Base-by-base conservation (phyloP, 495 filamentous ascomycete genomes). In the Clavariopsis aquatica region DNA sequence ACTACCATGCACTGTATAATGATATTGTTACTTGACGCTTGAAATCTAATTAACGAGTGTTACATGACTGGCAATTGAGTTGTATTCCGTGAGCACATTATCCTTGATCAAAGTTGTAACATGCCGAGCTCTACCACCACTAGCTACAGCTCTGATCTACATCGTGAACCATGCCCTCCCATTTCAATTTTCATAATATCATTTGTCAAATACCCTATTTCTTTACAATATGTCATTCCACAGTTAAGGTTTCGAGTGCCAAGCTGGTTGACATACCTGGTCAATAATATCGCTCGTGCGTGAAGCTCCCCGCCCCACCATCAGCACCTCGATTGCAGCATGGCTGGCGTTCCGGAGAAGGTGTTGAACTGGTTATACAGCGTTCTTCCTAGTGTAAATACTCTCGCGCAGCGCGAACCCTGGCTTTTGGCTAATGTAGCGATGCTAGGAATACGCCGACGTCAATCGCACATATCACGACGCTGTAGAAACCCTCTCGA, bases 301-400 rank as follows among this genome's bases (percentile, higher is more conserved):
- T 29, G 46, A 52, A 64, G 64, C 64, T 63, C 58, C 66, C 53
- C 66, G 60, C 69, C 34, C 31, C 57, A 29, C 57, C 51, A 31
- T 45, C 34, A 46, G 2, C 51, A 57, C 56, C 54, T 53, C 60
- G 43, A 49, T n/a, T 31, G 27, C 54, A 69, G 43, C 64, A 93
- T 88, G 83, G 89, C 90, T 76, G 80, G 86, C 57, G 89, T 96
- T 68, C 86, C 90, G 64, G 92, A 94, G 72, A 89, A 91, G 76
- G 87, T 95, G 45, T 82, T 98, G 57, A 90, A 90, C 74, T 98
- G 94, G 94, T 86, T 98, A 1, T 95, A 96, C 77, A 94, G 89
- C 74, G 87, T 96, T 47, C 73, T 98, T 57, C 88, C 84, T 38
- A 91, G 87, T 76, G 93, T 94, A 79, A 72, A 79, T 55, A 13